Conservation (phyloP, 2,329 filamentous ascomycete genomes). For the Pseudogymnoascus sp. region DNA sequence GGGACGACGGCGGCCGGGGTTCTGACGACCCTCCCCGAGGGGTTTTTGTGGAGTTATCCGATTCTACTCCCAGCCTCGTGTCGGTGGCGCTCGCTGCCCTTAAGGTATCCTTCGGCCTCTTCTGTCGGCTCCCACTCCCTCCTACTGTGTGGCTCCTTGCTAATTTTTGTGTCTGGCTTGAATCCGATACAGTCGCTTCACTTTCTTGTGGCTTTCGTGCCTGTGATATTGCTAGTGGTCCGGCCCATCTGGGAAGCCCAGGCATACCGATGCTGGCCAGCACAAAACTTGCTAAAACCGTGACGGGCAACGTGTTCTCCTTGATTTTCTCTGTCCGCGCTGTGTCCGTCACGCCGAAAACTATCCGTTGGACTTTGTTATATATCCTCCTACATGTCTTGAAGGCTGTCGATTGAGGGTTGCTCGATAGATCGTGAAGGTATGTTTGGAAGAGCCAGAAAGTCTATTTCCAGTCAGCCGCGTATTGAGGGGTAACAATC, state of each 20-base stretch:
- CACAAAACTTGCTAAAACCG: slow-evolving; percentile 72
- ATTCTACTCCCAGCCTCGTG: slow-evolving; percentile 8
- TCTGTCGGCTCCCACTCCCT: slow-evolving; percentile 36
- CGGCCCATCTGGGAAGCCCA: slow-evolving; percentile 67
- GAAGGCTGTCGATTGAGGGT: slow-evolving; percentile 69
- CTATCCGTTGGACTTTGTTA: slow-evolving; percentile 82
- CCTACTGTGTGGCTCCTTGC: slow-evolving; percentile 63
- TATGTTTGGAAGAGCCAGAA: slow-evolving; percentile 90
- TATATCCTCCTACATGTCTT: slow-evolving; percentile 76
- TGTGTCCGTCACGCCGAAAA: slow-evolving; percentile 68
- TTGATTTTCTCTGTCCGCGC: slow-evolving; percentile 66
- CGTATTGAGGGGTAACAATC: not conserved
- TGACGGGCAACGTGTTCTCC: slow-evolving; percentile 73
- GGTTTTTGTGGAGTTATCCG: not conserved
- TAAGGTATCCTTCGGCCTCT: slow-evolving; percentile 35
- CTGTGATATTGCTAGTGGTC: slow-evolving; percentile 73
- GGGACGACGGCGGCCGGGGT: slow-evolving; percentile 20
- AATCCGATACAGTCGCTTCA: slow-evolving; percentile 54
- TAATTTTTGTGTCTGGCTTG: slow-evolving; percentile 44
- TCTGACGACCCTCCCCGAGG: slow-evolving; percentile 26
- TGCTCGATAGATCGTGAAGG: slow-evolving; percentile 67
- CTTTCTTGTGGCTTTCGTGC: slow-evolving; percentile 64
- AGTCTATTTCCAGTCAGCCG: slow-evolving; percentile 44
- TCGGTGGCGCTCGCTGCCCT: slow-evolving; percentile 32
- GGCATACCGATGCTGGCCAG: slow-evolving; percentile 69